phyloP scores from a whole-genome alignment of 306 rosid genomes.

The peach (Prunus persica) region DNA sequence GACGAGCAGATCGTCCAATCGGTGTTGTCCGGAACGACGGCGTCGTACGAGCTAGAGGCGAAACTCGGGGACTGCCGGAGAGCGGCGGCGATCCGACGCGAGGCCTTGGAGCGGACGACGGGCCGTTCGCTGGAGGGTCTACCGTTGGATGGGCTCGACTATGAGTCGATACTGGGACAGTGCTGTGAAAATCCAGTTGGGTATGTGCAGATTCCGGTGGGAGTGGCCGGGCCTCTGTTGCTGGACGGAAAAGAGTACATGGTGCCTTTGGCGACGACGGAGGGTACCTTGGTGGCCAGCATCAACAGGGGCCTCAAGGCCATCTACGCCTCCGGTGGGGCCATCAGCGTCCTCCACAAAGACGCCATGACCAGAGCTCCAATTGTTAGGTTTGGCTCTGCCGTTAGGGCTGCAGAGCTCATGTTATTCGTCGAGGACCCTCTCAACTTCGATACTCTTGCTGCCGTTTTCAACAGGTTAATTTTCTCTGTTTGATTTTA shows the following conservation, averaged over 20 bases:
- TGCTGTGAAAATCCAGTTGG: conserved; percentile 37
- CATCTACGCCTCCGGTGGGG: conserved; percentile 24
- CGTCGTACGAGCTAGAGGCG: conserved; percentile 23
- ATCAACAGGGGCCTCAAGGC: conserved; percentile 29
- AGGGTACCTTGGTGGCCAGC: conserved; percentile 32
- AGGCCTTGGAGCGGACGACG: conserved; percentile 23
- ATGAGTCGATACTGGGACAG: conserved; percentile 28
- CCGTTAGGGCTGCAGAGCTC: conserved; percentile 13
- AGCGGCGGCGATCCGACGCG: conserved; percentile 22
- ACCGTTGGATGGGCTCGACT: conserved; percentile 27
- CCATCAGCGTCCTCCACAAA: conserved; percentile 10
- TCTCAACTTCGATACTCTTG: conserved; percentile 17
- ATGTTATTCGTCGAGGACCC: conserved; percentile 30
- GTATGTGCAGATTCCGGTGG: conserved; percentile 32
- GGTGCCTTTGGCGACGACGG: conserved; percentile 34
- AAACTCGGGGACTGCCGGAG: conserved; percentile 24
- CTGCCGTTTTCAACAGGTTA: conserved; percentile 22
- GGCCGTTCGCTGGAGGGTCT: conserved; percentile 27
- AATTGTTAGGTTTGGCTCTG: conserved; percentile 18
- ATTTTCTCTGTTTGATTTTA: not conserved
- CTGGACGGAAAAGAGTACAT: conserved; percentile 21
- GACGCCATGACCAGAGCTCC: conserved; percentile 37
- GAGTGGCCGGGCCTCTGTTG: conserved; percentile 29
- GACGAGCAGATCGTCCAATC: conserved; percentile 19
- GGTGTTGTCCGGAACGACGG: conserved; percentile 14